Conservation (phyloP, 2,329 filamentous ascomycete genomes). For the Xylaria multiplex region DNA sequence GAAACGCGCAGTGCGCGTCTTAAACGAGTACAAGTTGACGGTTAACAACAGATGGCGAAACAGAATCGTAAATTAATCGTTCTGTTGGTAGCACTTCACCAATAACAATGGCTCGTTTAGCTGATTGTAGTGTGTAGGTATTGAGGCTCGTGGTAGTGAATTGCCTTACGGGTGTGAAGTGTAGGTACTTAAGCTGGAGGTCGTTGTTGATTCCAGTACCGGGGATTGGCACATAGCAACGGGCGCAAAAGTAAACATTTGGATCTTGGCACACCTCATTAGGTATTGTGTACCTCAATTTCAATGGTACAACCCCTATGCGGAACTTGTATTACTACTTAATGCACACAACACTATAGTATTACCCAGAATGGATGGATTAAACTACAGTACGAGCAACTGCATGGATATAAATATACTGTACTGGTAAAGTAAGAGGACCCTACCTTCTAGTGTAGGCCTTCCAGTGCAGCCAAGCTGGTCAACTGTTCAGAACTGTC, state of each 20-base stretch:
- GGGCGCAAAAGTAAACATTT: conserved; percentile 38
- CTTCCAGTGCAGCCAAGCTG: too few species aligned
- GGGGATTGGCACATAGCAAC: conserved; percentile 41
- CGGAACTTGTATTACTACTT: too few species aligned
- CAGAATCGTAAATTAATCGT: neutral
- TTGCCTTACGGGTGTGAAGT: neutral
- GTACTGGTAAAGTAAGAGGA: too few species aligned
- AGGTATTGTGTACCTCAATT: neutral
- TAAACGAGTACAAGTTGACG: conserved; percentile 10
- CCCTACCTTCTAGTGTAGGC: too few species aligned
- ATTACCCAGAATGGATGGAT: too few species aligned
- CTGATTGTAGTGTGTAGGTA: neutral
- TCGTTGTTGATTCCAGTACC: conserved; percentile 41
- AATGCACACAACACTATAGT: too few species aligned
- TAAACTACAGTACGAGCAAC: too few species aligned
- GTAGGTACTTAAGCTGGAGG: neutral
- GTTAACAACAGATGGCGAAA: conserved; percentile 4
- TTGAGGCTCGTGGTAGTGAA: neutral
- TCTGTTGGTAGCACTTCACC: neutral
- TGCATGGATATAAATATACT: too few species aligned
- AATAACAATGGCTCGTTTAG: neutral
- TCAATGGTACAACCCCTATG: neutral
- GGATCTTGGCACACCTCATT: conserved; percentile 38
- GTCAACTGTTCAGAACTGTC: too few species aligned
- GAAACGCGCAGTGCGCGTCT: conserved; percentile 34